phyloP scores from a whole-genome alignment of 495 filamentous ascomycete species.

The Xylaria curta region DNA sequence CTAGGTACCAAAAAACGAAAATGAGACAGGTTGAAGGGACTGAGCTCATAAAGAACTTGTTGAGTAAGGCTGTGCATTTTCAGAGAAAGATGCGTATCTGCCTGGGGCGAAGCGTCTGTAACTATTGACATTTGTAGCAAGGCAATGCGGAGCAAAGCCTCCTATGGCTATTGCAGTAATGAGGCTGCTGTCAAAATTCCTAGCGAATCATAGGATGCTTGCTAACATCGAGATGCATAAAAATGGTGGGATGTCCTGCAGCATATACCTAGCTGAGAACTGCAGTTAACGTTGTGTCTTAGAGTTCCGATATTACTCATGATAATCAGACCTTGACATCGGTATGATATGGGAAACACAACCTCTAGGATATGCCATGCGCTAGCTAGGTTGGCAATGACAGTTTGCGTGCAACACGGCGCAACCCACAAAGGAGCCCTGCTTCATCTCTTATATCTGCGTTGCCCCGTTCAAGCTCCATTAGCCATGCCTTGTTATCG shows the following conservation, averaged over 20 bases:
- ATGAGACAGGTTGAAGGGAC: background rate
- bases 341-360: background rate
- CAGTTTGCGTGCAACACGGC: background rate
- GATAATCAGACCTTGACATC: background rate
- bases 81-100: background rate
- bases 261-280: background rate
- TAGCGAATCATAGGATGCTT: background rate
- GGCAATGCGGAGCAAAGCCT: background rate
- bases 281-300: no score
- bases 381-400: background rate
- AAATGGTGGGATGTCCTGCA: background rate
- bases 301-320: background rate
- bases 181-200: no score
- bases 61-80: background rate
- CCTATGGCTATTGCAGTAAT: no score
- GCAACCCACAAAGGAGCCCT: background rate
- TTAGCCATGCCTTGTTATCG: background rate
- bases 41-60: background rate
- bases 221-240: background rate
- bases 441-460: background rate
- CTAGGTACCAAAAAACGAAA: background rate
- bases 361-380: background rate
- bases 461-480: background rate
- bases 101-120: background rate
- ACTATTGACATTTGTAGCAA: no score